These are phyloP conservation scores for Cutaneotrichosporon cutaneum DNA, from an alignment of 1,284 basidiomycete species.

Conservation along the genomic window DNA sequence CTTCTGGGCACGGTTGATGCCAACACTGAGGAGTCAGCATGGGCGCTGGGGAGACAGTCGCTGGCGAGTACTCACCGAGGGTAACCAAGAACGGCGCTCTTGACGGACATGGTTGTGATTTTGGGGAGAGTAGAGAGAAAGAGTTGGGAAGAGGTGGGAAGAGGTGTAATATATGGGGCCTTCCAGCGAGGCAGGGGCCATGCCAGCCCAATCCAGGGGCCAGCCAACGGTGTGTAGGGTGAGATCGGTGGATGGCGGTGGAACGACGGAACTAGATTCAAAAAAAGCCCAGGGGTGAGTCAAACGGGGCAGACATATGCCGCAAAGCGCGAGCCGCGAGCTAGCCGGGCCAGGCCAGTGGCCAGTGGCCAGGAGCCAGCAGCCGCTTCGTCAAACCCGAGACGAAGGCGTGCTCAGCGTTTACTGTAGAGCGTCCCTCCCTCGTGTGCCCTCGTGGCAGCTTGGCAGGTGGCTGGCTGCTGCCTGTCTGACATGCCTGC, in stretches of 20 bases:
- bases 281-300: slow-evolving; percentile 4
- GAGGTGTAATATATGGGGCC: slow-evolving; percentile 5
- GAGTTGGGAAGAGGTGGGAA: slow-evolving; percentile 2
- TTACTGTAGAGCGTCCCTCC: neutral
- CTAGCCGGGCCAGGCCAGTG: too few species aligned
- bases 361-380: neutral
- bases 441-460: neutral
- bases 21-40: slow-evolving; percentile 61
- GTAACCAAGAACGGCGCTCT: slow-evolving; percentile 90
- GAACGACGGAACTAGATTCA: slow-evolving; percentile 4
- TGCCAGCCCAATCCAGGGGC: neutral
- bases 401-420: neutral
- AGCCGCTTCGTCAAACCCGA: neutral
- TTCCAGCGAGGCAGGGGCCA: neutral
- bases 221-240: neutral
- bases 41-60: neutral
- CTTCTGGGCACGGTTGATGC: slow-evolving; percentile 93
- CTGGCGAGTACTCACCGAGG: slow-evolving; percentile 58
- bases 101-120: slow-evolving; percentile 44
- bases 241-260: neutral
- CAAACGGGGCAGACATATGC: neutral
- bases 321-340: too few species aligned
- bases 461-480: neutral
- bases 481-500: too few species aligned
- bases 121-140: slow-evolving; percentile 6